phyloP scores from a whole-genome alignment of 2,329 filamentous ascomycete genomes.

The Aspergillus carbonarius region DNA sequence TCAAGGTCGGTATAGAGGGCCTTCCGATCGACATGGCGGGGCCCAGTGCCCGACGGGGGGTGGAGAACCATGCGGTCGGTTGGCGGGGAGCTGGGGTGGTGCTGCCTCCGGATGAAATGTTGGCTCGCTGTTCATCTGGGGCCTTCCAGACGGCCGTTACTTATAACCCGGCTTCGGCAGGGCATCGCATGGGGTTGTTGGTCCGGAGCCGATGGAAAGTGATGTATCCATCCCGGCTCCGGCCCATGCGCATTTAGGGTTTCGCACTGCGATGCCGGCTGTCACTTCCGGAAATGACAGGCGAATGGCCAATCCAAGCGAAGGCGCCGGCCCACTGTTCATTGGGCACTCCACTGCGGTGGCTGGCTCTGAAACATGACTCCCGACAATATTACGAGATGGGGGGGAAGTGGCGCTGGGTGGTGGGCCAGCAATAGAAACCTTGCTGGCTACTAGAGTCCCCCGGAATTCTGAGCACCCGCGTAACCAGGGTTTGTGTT shows the following conservation, averaged over 20 bases:
- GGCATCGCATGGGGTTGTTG: not conserved
- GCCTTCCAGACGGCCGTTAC: not conserved
- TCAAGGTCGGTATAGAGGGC: not conserved
- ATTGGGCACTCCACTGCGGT: not conserved
- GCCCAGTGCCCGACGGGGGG: not conserved
- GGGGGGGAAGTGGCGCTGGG: no score
- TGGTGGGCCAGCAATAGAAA: no score
- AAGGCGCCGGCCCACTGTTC: no score
- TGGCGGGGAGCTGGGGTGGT: not conserved
- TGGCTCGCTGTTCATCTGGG: not conserved
- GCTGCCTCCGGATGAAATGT: not conserved
- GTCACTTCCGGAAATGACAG: not conserved
- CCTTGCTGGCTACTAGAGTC: no score
- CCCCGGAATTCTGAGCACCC: no score
- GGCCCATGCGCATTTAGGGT: not conserved
- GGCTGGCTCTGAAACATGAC: not conserved
- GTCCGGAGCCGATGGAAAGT: not conserved
- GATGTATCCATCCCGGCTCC: not conserved
- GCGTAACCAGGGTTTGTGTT: no score
- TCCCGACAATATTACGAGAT: not conserved
- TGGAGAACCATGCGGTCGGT: not conserved
- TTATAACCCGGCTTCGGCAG: not conserved
- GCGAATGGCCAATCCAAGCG: not conserved
- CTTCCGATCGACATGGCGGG: not conserved
- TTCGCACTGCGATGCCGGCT: not conserved